Conservation (phyloP, 2,329 filamentous ascomycete species). For the Neonectria ditissima region DNA sequence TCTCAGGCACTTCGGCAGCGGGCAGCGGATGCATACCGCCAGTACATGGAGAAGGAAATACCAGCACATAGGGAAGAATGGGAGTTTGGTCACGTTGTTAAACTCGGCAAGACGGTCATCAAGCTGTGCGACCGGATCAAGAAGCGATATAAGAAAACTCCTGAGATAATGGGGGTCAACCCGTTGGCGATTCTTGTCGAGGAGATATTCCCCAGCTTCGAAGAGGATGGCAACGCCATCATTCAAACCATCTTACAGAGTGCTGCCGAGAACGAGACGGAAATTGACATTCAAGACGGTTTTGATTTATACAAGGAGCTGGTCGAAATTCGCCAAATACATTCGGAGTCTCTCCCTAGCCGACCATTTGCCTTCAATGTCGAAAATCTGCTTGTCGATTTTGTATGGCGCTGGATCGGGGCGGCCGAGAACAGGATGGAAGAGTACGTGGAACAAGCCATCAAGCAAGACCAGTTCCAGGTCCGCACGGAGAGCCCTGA, state of each 20-base stretch:
- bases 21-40: conserved; percentile 83
- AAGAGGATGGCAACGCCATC: conserved; percentile 87
- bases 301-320: conserved; percentile 94
- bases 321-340: conserved; percentile 84
- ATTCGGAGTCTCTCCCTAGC: conserved; percentile 78
- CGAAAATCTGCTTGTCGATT: conserved; percentile 86
- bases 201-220: conserved; percentile 89
- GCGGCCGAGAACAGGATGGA: conserved; percentile 83
- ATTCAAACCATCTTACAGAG: conserved; percentile 83
- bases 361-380: conserved; percentile 87
- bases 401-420: conserved; percentile 95
- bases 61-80: conserved; percentile 84
- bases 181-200: conserved; percentile 78
- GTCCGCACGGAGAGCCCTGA: conserved; percentile 75
- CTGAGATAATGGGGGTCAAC: conserved; percentile 83
- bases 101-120: conserved; percentile 86
- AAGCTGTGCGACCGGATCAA: conserved; percentile 89
- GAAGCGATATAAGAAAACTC: conserved; percentile 90
- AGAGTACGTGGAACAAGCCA: conserved; percentile 87
- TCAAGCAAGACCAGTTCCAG: conserved; percentile 89
- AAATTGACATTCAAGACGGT: conserved; percentile 89
- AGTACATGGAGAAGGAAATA: conserved; percentile 82
- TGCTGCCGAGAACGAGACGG: conserved; percentile 74
- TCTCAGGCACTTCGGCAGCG: conserved; percentile 78
- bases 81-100: conserved; percentile 91